Evolutionary conservation across 2,329 filamentous ascomycete species (phyloP).

Genomic region (Chaetoscypha palmicola): DNA sequence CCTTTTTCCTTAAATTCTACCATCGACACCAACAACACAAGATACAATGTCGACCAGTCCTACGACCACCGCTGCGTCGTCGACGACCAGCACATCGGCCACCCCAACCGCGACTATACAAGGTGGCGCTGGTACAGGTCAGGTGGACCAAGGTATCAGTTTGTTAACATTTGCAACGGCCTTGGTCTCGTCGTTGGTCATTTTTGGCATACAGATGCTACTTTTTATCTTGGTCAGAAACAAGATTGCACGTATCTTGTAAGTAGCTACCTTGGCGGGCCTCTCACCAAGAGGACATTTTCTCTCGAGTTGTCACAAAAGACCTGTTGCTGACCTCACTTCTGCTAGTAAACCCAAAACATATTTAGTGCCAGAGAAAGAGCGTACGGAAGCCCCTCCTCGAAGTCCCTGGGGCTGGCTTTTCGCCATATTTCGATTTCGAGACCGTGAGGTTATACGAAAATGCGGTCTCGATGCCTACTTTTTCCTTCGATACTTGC

Average conservation of each 20-base stretch:
- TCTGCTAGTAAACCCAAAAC: conserved; percentile 70
- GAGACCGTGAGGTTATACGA: conserved; percentile 78
- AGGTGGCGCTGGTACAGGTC: conserved; percentile 15
- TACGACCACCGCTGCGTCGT: background rate
- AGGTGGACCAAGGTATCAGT: conserved; percentile 26
- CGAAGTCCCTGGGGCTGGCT: conserved; percentile 42
- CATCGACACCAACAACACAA: too few species aligned
- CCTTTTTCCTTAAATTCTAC: too few species aligned
- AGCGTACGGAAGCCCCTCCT: conserved; percentile 72
- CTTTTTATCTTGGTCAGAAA: conserved; percentile 72
- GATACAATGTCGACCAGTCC: too few species aligned
- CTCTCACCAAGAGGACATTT: background rate
- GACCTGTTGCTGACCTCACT: conserved; percentile 12
- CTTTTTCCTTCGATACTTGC: conserved; percentile 89
- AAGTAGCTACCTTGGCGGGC: conserved; percentile 31
- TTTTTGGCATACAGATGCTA: conserved; percentile 44
- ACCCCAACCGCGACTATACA: background rate
- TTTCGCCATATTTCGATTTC: conserved; percentile 57
- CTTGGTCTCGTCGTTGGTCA: conserved; percentile 25
- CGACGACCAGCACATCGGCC: conserved; percentile 1
- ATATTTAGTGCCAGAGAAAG: conserved; percentile 77
- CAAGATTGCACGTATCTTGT: conserved; percentile 79
- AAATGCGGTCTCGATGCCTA: conserved; percentile 96
- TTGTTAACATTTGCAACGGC: conserved; percentile 30
- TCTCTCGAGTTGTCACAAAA: background rate